Base-by-base conservation (phyloP, 2,329 filamentous ascomycete genomes). In the Botrytis pseudocinerea region DNA sequence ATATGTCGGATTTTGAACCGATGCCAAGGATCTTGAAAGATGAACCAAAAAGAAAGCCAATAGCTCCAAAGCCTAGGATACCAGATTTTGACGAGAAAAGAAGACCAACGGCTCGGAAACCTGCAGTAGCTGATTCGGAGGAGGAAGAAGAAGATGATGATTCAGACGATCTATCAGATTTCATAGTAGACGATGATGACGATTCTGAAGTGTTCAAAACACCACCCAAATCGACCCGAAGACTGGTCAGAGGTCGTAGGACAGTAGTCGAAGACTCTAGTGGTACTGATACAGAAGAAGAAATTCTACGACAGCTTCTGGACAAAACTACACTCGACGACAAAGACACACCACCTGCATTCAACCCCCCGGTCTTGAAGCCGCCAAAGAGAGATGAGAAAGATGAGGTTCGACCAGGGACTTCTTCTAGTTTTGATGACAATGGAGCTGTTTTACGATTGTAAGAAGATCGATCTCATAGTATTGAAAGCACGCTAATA, bases 121-220 rank as follows among this genome's bases (percentile, higher is more conserved):
- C 61, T 32, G 59, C 2, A 28, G 9, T 51, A 66, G 4, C 38
- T n/a, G 60, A 71, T 32, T 66, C 61, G 20, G 69, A 71, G 6
- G 69, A 51, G 14, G 60, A 71, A 18, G 59, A 63, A 2, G 69
- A 64, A 38, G 72, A 61, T 64, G 73, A 76, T 0, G 76, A 76
- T 42, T 74, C 70, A 4, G 77, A 77, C 61, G 76, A 71, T 12
- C 40, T 81, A 2, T 80, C 79, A 1, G 79, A 80, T 73, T 81
- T 81, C 59, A 78, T 81, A 51, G 79, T 80, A 8, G 74, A 77
- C 14, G 76, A 77, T 2, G 76, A 79, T 54, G 76, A 78, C 9
- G 76, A 75, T 57, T 78, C 77, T 4, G 69, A 75, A 0, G 51
- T 75, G 12, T 76, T 77, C 32, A 73, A 73, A 22, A 74, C 76